Evolutionary conservation across 164 flowering plant species (phyloP), one percentile per base, ranked within the genome.

Genomic region (Stephania yunnanensis): DNA sequence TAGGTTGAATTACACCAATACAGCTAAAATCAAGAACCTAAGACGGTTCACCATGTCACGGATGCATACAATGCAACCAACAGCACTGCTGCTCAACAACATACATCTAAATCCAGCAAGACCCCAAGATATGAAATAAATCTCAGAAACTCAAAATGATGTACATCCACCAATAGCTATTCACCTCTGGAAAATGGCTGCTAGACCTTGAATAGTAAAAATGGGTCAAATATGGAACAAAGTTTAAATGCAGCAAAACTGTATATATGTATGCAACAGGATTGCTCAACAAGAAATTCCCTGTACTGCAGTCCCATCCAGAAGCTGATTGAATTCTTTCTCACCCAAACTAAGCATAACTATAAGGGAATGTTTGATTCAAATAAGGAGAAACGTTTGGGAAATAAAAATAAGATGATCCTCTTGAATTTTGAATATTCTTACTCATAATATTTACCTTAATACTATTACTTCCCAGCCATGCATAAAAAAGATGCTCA

Each of bases 391-490:
- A 63, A n/a, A 72, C 58, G 68, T 50, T 50, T 10, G 48, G 45
- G 12, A 50, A 36, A 31, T 29, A 45, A 70, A 10, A 12, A 25
- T 4, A 5, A 71, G 42, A 71, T 3, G 29, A 48, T 71, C 29
- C 13, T 70, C 25, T 63, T 30, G 20, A 53, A 13, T 52, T 52
- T 46, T 9, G 15, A 22, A 50, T 29, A 68, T 71, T 36, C 42
- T 36, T 58, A 19, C 50, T 69, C 42, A n/a, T 1, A 70, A 73
- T 53, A 73, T 80, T 72, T 76, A 90, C 92, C 87, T 55, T 52
- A 44, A 77, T 72, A 81, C 92, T 87, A 30, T 29, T 69, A 61
- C 75, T 50, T 42, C 97, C 97, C 79, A 90, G 71, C 97, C 97
- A 93, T 69, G 89, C 82, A 75, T 85, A 86, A 68, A 86, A 80